Percentiles rank a stretch among this genome's conserved stretches.
phyloP scores from a whole-genome alignment of 2,329 filamentous ascomycete genomes.

The Septoria petroselini region DNA sequence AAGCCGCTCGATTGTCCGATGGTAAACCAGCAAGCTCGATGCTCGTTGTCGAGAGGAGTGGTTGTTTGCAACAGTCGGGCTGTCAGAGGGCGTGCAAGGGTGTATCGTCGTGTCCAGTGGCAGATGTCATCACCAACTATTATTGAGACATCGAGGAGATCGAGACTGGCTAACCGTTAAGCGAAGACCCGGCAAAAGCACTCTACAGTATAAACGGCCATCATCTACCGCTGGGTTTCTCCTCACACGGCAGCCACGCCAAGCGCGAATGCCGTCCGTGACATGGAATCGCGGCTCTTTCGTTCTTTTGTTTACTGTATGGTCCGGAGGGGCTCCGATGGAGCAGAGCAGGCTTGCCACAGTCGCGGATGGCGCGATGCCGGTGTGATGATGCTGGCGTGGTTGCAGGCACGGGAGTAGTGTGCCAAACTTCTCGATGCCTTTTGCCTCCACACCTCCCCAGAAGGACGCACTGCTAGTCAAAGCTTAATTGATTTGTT shows the following conservation, averaged over 20 bases:
- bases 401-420: background rate
- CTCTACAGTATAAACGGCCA: conserved; percentile 1
- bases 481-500: conserved; percentile 11
- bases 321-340: background rate
- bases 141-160: conserved; percentile 1
- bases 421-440: conserved; percentile 6
- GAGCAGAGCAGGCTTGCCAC: background rate
- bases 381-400: no score
- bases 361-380: background rate
- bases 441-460: conserved; percentile 8
- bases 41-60: no score
- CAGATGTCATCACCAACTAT: conserved; percentile 1
- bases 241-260: conserved; percentile 2
- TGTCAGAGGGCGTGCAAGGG: background rate
- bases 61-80: background rate
- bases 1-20: background rate
- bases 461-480: background rate
- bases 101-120: background rate
- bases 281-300: conserved; percentile 5
- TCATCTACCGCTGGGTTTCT: background rate
- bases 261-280: conserved; percentile 4
- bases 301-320: no score
- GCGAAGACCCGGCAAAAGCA: conserved; percentile 13
- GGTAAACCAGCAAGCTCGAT: no score
- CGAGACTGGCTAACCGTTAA: conserved; percentile 3